Percentiles rank a stretch among this genome's conserved stretches.
Evolutionary conservation across 164 flowering plant genomes (phyloP).

Genomic region (Piper betle): DNA sequence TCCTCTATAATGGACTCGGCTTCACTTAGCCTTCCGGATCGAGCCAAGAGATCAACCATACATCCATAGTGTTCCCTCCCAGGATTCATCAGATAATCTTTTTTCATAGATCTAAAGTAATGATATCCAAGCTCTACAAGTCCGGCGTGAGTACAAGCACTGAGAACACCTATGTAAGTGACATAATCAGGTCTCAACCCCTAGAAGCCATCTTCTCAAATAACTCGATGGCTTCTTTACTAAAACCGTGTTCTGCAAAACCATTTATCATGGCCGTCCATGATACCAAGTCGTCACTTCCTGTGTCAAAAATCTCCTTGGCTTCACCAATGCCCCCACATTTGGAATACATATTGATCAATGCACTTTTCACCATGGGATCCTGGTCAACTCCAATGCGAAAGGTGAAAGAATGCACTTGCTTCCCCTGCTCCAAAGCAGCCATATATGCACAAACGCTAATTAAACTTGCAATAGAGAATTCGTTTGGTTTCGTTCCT

Average conservation of each 20-base stretch:
- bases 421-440: slow-evolving; percentile 70
- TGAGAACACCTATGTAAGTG: slow-evolving; percentile 70
- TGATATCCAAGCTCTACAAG: slow-evolving; percentile 60
- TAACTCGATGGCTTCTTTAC: slow-evolving; percentile 57
- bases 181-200: slow-evolving; percentile 63
- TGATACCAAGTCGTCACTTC: slow-evolving; percentile 42
- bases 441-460: slow-evolving; percentile 69
- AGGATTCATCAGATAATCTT: slow-evolving; percentile 33
- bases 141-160: slow-evolving; percentile 85
- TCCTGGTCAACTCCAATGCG: slow-evolving; percentile 45
- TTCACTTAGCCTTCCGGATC: slow-evolving; percentile 61
- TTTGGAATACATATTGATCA: slow-evolving; percentile 79
- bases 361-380: slow-evolving; percentile 43
- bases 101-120: slow-evolving; percentile 49
- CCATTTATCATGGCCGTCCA: slow-evolving; percentile 96
- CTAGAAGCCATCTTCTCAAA: slow-evolving; percentile 43
- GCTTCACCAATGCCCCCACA: slow-evolving; percentile 75
- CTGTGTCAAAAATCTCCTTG: slow-evolving; percentile 28
- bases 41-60: slow-evolving; percentile 76
- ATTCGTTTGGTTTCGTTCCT: slow-evolving; percentile 57
- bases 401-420: slow-evolving; percentile 51
- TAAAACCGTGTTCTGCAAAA: slow-evolving; percentile 78
- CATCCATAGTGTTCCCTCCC: slow-evolving; percentile 88
- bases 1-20: slow-evolving; percentile 60
- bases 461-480: slow-evolving; percentile 49